Evolutionary conservation across 2,329 filamentous ascomycete species (phyloP).

Genomic region (Eutypella sp.): DNA sequence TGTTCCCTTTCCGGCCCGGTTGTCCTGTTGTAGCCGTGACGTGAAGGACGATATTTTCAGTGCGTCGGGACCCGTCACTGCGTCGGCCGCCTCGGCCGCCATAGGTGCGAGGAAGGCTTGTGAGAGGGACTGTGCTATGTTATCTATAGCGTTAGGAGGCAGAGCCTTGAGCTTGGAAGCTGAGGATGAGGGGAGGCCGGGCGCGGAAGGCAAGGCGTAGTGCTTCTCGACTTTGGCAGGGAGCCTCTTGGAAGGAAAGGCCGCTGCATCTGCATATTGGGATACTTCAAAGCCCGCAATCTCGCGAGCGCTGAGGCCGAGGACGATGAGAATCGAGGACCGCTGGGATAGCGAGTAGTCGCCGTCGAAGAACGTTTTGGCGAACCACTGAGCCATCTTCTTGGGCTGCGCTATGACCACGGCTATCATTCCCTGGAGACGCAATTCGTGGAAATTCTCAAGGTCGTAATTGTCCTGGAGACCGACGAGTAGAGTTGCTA

Average conservation of each 20-base stretch:
- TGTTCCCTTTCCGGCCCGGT: background rate
- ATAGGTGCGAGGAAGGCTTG: conserved; percentile 74
- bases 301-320: conserved; percentile 80
- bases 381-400: conserved; percentile 78
- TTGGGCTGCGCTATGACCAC: conserved; percentile 71
- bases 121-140: conserved; percentile 62
- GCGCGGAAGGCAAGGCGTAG: conserved; percentile 45
- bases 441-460: conserved; percentile 68
- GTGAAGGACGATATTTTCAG: conserved; percentile 90
- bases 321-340: conserved; percentile 71
- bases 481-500: conserved; percentile 71
- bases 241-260: conserved; percentile 78
- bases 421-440: conserved; percentile 76
- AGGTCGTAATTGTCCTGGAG: conserved; percentile 83
- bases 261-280: conserved; percentile 41
- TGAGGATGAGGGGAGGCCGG: conserved; percentile 14
- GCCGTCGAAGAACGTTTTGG: conserved; percentile 80
- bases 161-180: conserved; percentile 44
- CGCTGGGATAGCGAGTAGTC: conserved; percentile 87
- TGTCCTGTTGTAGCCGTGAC: conserved; percentile 63
- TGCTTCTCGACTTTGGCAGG: conserved; percentile 68
- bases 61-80: conserved; percentile 70
- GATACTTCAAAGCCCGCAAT: conserved; percentile 69
- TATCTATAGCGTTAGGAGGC: conserved; percentile 58
- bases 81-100: conserved; percentile 75